A percentile compares a stretch with the other conserved stretches of the same genome.
Evolutionary conservation across 768 basidiomycete species (phyloP).

Genomic region (Mycena latifolia): DNA sequence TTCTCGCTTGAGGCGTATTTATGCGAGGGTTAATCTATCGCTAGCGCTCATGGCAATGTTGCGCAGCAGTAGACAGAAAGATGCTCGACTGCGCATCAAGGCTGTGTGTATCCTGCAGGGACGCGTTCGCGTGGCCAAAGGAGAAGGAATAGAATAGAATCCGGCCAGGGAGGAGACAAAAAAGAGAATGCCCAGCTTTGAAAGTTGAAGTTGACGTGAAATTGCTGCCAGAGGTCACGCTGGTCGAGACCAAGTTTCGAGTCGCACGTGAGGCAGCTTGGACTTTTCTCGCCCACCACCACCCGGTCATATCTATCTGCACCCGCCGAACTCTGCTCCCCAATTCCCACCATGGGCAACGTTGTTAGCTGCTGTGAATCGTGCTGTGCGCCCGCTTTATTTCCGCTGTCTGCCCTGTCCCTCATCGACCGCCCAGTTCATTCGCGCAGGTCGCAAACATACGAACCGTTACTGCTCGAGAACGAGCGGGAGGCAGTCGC

Average conservation of each 20-base stretch:
- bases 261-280: neutral
- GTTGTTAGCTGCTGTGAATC: constrained; percentile 86
- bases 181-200: too few species aligned
- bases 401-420: constrained; percentile 11
- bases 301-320: constrained; percentile 3
- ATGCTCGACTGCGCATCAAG: constrained; percentile 26
- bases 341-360: constrained; percentile 82
- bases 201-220: too few species aligned
- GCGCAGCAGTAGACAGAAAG: constrained; percentile 29
- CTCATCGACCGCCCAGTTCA: constrained; percentile 63
- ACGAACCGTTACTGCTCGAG: constrained; percentile 89
- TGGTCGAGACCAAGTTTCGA: too few species aligned
- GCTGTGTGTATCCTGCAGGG: constrained; percentile 22
- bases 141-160: neutral
- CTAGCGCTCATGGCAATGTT: constrained; percentile 32
- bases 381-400: constrained; percentile 70
- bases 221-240: too few species aligned
- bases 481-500: constrained; percentile 98
- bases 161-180: too few species aligned
- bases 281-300: neutral
- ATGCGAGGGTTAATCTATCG: constrained; percentile 1
- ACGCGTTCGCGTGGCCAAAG: neutral
- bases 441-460: constrained; percentile 86
- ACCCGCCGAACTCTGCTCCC: constrained; percentile 10
- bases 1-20: constrained; percentile 20